phyloP scores from a whole-genome alignment of 202 grass and related monocot species.

The Carex sylvatica region DNA sequence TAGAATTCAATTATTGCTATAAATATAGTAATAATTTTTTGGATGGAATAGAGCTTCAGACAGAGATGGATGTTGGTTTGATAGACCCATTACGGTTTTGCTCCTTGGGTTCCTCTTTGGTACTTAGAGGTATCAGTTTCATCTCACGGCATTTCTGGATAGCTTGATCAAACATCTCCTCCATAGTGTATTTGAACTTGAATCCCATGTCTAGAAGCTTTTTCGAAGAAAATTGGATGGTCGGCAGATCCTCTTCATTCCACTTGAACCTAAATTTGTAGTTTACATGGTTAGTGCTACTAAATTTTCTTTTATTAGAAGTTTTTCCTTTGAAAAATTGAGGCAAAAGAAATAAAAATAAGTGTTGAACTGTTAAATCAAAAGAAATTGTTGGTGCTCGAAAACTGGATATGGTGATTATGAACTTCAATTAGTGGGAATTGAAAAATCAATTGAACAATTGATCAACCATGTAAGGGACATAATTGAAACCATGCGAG shows the following conservation, averaged over 20 bases:
- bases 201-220: slow-evolving; percentile 68
- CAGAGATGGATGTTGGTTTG: neutral
- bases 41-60: neutral
- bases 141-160: slow-evolving; percentile 64
- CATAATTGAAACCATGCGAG: neutral
- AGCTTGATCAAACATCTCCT: slow-evolving; percentile 81
- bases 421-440: neutral
- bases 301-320: neutral
- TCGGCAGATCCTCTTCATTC: slow-evolving; percentile 30
- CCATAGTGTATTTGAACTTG: slow-evolving; percentile 52
- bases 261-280: slow-evolving; percentile 32
- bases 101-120: neutral
- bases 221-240: slow-evolving; percentile 58
- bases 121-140: slow-evolving; percentile 39
- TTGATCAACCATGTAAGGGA: neutral
- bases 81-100: neutral
- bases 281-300: neutral
- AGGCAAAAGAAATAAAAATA: neutral
- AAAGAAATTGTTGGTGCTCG: neutral
- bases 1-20: neutral
- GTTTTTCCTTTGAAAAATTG: neutral
- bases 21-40: neutral
- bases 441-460: neutral
- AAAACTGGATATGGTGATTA: neutral
- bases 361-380: neutral